Conservation (phyloP, 116 monocot genomes). For the Trichopus zeylanicus region DNA sequence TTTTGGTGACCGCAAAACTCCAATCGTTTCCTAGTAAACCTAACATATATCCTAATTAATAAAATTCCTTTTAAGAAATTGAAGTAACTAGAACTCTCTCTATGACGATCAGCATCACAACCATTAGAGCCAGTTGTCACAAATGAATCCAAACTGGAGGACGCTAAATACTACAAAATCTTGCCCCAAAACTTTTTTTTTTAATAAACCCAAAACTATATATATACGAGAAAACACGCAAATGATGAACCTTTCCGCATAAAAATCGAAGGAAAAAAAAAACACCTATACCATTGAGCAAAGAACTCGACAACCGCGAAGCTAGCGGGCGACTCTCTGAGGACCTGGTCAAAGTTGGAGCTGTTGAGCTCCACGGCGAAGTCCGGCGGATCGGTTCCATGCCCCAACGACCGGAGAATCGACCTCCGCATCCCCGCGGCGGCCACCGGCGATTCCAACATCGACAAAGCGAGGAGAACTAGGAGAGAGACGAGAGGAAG, state of each 20-base stretch:
- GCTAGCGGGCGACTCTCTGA: constrained; percentile 36
- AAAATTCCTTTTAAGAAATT: too few relatives aligned
- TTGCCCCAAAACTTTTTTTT: too few relatives aligned
- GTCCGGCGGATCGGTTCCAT: constrained; percentile 17
- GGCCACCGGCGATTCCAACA: neutral
- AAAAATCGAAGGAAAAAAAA: neutral
- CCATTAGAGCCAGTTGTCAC: too few relatives aligned
- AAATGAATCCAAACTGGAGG: too few relatives aligned
- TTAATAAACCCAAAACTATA: too few relatives aligned
- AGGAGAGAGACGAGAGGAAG: neutral
- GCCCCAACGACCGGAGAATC: constrained; percentile 23
- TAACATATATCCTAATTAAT: too few relatives aligned
- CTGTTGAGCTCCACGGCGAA: constrained; percentile 64
- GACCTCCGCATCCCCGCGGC: constrained; percentile 13
- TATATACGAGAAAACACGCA: neutral
- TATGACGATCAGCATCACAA: too few relatives aligned
- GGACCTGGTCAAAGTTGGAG: constrained; percentile 53
- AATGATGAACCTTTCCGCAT: neutral
- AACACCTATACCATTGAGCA: constrained; percentile 55
- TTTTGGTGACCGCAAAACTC: too few relatives aligned
- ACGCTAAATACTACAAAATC: too few relatives aligned
- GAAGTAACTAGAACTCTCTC: too few relatives aligned
- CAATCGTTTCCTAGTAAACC: too few relatives aligned
- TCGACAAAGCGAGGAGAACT: neutral
- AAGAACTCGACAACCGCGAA: constrained; percentile 91